Evolutionary conservation across 169 alveolate genomes (phyloP), one percentile per base, ranked within the genome.

Genomic region (Cryptosporidium felis): DNA sequence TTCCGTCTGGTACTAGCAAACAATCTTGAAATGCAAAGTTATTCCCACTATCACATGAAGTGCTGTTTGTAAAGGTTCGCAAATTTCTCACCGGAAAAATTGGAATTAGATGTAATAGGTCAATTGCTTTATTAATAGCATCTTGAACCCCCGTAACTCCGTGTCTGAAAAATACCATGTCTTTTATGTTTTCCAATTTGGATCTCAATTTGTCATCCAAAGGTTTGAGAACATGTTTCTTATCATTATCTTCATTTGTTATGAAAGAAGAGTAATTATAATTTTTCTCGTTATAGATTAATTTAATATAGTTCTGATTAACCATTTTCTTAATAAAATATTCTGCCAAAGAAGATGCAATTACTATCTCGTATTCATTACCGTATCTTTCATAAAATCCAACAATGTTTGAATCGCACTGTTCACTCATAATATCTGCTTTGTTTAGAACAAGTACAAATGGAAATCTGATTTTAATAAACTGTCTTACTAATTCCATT

Each of bases 371-470:
- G 28, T 56, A 34, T 8, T 49, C 23, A 36, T 38, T 45, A 14
- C 85, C 66, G 28, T 74, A 74, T 36, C 40, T 74, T 58, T 74
- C 74, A 14, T 74, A 56, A 53, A 74, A 53, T 14, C 46, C 38
- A 67, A 80, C 80, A 32, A 62, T 67, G 45, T 80, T 61, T 28
- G 63, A 42, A 8, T 42, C 88, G 58, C 49, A 49, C 3, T 8
- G 38, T 21, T 49, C 63, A 59, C 92, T 60, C 30, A 91, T 90
- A 34, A 88, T 74, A 56, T 91, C 94, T 32, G 91, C 67, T 45
- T 92, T 92, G 82, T 92, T 92, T 45, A 92, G 85, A 5, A 92
- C 92, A 28, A 92, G 62, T 3, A 92, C 92, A 62, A 92, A 90
- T 12, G 90, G 89, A 81, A 92, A 92, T 16, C 94, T 89, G 5